Evolutionary conservation across 495 filamentous ascomycete species (phyloP), one percentile per base, ranked within the genome.

Genomic region (Penicillium daleae): DNA sequence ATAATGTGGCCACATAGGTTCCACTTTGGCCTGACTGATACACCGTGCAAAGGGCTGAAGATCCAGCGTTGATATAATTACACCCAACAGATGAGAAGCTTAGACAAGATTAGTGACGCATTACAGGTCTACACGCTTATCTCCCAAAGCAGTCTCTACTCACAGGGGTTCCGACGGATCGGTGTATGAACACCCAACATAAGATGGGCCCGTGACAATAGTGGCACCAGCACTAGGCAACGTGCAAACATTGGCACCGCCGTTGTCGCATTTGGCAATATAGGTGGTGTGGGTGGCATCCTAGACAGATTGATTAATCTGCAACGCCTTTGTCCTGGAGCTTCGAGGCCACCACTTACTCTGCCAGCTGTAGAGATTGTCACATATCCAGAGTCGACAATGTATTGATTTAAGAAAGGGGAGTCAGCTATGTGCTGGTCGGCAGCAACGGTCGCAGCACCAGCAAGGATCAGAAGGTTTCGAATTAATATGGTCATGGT

Each of bases 161-260:
- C 52, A 56, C 52, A 56, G 33, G n/a, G 52, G n/a, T n/a, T 56
- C 52, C 31, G 52, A 56, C n/a, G 31, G 52, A 56, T 56, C 52
- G 17, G 52, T 56, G 52, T 56, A 56, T 33, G 52, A 56, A n/a
- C 32, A 39, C 22, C 52, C 52, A 56, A 56, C 52, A 56, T 56
- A 56, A 22, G 52, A 56, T 26, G 52, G 52, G 52, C 52, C 52
- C 12, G 32, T 39, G 52, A 56, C 52, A 56, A 56, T 22, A 56
- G 52, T 56, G 52, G 52, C 52, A 56, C 52, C 52, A 39, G 52
- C 52, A 56, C n/a, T 56, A 56, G 52, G 52, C 33, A 56, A 39
- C 19, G 52, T 56, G 32, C 52, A 56, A 15, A 56, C 32, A 56
- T 56, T 24, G 52, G 52, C 32, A 39, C 3, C n/a, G 52, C 32